Base-by-base conservation (phyloP, 2,329 filamentous ascomycete genomes). In the Xylariaceae sp. region DNA sequence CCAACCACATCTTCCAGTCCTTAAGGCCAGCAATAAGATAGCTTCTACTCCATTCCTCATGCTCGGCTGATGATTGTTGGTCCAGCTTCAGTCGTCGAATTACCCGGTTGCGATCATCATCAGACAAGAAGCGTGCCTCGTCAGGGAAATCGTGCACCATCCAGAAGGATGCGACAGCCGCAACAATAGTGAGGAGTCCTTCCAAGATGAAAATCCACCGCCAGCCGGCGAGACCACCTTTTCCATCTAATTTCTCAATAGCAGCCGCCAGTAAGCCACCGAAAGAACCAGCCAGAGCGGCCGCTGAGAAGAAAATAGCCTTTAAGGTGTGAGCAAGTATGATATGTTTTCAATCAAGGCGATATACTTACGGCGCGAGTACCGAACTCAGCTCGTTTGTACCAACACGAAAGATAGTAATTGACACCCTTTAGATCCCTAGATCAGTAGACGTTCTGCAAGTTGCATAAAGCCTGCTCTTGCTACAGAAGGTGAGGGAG, bases 351-450 rank as follows among this genome's bases (percentile, higher is more conserved):
- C 14, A n/a, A 26, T 33, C 14, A 49, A 26, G 11, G 19, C 11
- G 19, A 14, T 29, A 12, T 8, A 67, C 74, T 66, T 60, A 76
- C 76, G 34, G 89, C 86, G 31, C 91, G 85, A n/a, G 92, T 81
- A 46, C 90, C 91, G 52, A 95, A 89, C 67, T 96, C 92, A 14
- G 81, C 84, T 31, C 91, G 82, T 69, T 85, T 88, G 67, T 95
- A 96, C 91, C 91, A 96, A 70, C 89, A 93, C 0, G 87, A 90
- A 0, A 95, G 81, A 69, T 92, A 92, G 72, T 92, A 94, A 64
- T 89, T 90, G 14, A 92, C 84, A 2, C 88, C 88, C 61, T 63
- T 14, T 28, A 16, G 28, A 37, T 31, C 6, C 4, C 23, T 4
- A 31, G 19, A 16, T 62, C 12, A 62, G 40, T 37, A 21, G n/a